A percentile compares a stretch with the other conserved stretches of the same genome.
These are phyloP conservation scores for Entrophospora sp. DNA, from an alignment of 192 early-diverging fungal species.

Conservation along the genomic window DNA sequence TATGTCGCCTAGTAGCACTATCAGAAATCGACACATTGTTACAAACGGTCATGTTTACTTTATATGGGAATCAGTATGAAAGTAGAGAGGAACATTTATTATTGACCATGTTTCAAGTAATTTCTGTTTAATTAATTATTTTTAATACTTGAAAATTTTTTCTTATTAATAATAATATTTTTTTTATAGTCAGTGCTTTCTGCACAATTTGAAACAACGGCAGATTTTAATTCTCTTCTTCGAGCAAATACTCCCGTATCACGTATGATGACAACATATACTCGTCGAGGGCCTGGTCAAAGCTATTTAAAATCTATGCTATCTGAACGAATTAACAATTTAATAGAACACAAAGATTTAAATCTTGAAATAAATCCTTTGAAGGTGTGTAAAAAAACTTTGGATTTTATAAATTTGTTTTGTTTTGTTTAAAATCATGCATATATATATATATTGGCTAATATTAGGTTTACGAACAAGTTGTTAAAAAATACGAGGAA, in stretches of 20 bases:
- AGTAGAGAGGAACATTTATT: conserved; percentile 91
- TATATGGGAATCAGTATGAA: conserved; percentile 96
- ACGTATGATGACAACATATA: conserved; percentile 98
- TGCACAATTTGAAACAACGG: conserved; percentile 83
- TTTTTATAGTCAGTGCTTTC: conserved; percentile 82
- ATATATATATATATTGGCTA: no score
- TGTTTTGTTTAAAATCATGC: no score
- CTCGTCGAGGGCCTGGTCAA: conserved; percentile 85
- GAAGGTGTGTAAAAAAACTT: no score
- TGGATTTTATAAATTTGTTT: no score
- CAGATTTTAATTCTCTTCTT: conserved; percentile 83
- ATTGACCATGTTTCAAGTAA: conserved; percentile 91
- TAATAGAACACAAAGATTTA: conserved; percentile 73
- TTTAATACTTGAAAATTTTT: no score
- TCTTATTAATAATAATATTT: no score
- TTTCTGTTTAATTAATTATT: no score
- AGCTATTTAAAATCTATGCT: conserved; percentile 83
- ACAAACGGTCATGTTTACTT: conserved; percentile 93
- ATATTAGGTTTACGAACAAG: conserved; percentile 81
- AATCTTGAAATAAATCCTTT: conserved; percentile 94
- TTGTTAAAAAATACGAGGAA: conserved; percentile 65
- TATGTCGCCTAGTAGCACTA: conserved; percentile 75
- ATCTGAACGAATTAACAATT: conserved; percentile 66
- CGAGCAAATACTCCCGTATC: conserved; percentile 94
- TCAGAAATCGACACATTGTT: conserved; percentile 89